phyloP scores from a whole-genome alignment of 2,329 filamentous ascomycete genomes.

The Plenodomus lindquistii region DNA sequence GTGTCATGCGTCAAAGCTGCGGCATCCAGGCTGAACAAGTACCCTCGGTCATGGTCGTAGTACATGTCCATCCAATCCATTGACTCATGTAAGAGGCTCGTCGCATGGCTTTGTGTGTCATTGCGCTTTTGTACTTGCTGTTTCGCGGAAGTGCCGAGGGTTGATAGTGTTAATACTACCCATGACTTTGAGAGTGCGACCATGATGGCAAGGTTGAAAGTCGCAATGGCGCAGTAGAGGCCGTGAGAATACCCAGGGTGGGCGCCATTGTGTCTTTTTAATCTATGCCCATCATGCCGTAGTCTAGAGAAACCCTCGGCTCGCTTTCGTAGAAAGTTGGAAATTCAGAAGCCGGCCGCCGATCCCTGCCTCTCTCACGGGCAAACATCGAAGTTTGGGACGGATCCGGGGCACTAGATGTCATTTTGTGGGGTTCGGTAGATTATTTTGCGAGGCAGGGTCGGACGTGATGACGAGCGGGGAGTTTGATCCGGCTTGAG shows the following conservation, averaged over 20 bases:
- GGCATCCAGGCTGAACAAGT: constrained; percentile 56
- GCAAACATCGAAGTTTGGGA: constrained; percentile 4
- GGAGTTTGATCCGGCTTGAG: constrained; percentile 10
- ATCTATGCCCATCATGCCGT: background rate
- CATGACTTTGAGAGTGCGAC: background rate
- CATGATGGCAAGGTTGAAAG: too few species aligned
- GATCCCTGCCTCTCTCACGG: constrained; percentile 1
- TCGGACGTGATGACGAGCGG: constrained; percentile 12
- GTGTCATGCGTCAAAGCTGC: constrained; percentile 60
- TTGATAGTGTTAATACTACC: background rate
- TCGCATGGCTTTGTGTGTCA: constrained; percentile 18
- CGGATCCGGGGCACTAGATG: constrained; percentile 13
- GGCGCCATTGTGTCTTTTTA: background rate
- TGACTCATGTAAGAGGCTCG: constrained; percentile 46
- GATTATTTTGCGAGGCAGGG: constrained; percentile 13
- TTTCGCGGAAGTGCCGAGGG: background rate
- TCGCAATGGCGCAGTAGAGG: too few species aligned
- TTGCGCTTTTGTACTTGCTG: constrained; percentile 10
- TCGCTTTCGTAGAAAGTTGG: background rate
- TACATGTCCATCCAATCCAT: constrained; percentile 61
- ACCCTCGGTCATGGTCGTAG: constrained; percentile 58
- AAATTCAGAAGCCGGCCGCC: constrained; percentile 1
- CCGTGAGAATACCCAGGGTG: background rate
- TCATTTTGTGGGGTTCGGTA: constrained; percentile 19
- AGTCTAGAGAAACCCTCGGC: background rate